Base-by-base conservation (phyloP, 179 eudicot species). In the Pouteria campechiana region DNA sequence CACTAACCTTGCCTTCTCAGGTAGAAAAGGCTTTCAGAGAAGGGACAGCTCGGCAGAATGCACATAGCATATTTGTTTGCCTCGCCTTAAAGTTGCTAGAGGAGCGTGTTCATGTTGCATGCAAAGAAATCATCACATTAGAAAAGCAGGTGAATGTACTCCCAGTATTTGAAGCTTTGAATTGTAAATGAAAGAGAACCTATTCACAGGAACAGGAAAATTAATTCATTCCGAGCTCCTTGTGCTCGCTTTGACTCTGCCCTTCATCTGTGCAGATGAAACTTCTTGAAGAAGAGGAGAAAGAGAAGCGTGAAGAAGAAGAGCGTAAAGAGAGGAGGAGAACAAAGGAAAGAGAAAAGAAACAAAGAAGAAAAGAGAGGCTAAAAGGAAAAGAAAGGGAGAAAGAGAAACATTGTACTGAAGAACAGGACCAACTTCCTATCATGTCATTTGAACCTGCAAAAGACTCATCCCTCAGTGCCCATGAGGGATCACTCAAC, bases 221-320 rank as follows among this genome's bases (percentile, higher is more conserved):
- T n/a, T n/a, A n/a, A n/a, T n/a, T n/a, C n/a, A n/a, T n/a, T n/a
- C n/a, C n/a, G n/a, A n/a, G n/a, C n/a, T 38, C 25, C 23, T 28
- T 30, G 21, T 3, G 0, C 13, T 31, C 7, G 14, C 12, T 14
- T 7, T 17, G 35, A 13, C 15, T 43, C 14, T 38, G 4, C 5
- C 10, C 17, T 46, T 32, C 10, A 28, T 28, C 6, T 57, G 31
- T 44, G 31, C 67, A 92, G 99, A 69, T 46, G 54, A 92, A 92
- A 66, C 96, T 92, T 56, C 93, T 92, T 25, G 99, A 92, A 74
- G 99, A 92, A 66, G 99, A 92, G 61, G 99, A 92, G 63, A 92
- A 78, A 52, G 99, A 92, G 70, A 92, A 87, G 61, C 92, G 89
- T 37, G 93, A 87, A 68, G 99, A 87, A 64, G 96, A 87, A 72